Conservation (phyloP, 805 yeast genomes). For the Candida xiaguanensis region DNA sequence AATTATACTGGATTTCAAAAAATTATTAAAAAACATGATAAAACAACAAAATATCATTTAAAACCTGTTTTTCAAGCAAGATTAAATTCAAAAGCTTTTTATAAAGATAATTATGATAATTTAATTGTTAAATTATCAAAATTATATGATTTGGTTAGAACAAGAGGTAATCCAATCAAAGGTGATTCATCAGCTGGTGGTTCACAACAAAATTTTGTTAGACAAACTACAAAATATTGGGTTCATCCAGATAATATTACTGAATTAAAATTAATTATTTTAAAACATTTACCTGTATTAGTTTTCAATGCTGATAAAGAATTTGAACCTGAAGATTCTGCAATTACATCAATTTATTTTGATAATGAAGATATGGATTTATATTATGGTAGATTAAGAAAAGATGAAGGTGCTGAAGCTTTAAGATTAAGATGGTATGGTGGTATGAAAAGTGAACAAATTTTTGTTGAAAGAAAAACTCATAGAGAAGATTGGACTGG, state of each 20-base stretch:
- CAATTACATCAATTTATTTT: constrained; percentile 94
- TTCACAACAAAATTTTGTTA: constrained; percentile 92
- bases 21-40: constrained; percentile 95
- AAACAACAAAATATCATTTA: constrained; percentile 65
- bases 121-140: constrained; percentile 86
- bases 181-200: constrained; percentile 99
- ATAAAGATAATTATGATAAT: constrained; percentile 89
- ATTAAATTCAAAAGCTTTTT: constrained; percentile 90
- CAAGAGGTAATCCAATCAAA: constrained; percentile 90
- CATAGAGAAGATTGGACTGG: constrained; percentile 99
- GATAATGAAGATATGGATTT: constrained; percentile 87
- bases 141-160: constrained; percentile 87
- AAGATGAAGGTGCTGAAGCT: constrained; percentile 99
- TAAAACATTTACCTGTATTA: constrained; percentile 93
- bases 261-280: constrained; percentile 84
- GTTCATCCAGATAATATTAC: constrained; percentile 98
- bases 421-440: constrained; percentile 99
- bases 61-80: constrained; percentile 93
- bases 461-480: constrained; percentile 95
- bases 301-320: constrained; percentile 97
- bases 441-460: constrained; percentile 89
- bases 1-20: constrained; percentile 97
- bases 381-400: constrained; percentile 89
- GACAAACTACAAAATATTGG: constrained; percentile 99
- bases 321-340: constrained; percentile 90